These are phyloP conservation scores for Chaetomium sp. DNA, from an alignment of 2,329 filamentous ascomycete species.

Conservation along the genomic window DNA sequence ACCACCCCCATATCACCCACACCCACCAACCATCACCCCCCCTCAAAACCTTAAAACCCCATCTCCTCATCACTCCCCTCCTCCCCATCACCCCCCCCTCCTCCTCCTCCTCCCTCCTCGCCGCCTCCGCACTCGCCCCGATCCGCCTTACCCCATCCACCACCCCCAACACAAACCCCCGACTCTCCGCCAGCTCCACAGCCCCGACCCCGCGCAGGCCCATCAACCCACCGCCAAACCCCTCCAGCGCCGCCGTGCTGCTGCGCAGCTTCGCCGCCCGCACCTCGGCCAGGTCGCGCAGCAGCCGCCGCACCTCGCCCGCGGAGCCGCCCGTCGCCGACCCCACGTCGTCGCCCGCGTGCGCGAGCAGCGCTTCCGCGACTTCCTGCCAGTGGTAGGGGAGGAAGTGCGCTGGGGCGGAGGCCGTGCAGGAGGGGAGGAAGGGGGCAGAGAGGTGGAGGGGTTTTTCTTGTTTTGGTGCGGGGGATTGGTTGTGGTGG, in stretches of 20 bases:
- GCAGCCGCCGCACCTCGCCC: slow-evolving; percentile 71
- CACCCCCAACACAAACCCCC: slow-evolving; percentile 80
- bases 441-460: slow-evolving; percentile 70
- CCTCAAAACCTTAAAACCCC: slow-evolving; percentile 38
- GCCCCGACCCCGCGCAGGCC: slow-evolving; percentile 75
- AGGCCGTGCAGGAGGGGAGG: slow-evolving; percentile 67
- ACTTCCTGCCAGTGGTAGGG: slow-evolving; percentile 97
- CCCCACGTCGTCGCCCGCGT: slow-evolving; percentile 78
- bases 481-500: not conserved
- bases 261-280: slow-evolving; percentile 85
- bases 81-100: slow-evolving; percentile 62
- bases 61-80: slow-evolving; percentile 55
- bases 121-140: slow-evolving; percentile 76
- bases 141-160: slow-evolving; percentile 87
- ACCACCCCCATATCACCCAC: not conserved
- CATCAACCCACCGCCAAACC: slow-evolving; percentile 70
- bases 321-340: slow-evolving; percentile 41
- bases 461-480: slow-evolving; percentile 34
- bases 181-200: slow-evolving; percentile 87
- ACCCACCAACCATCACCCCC: not conserved
- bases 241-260: slow-evolving; percentile 71
- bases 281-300: slow-evolving; percentile 84
- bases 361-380: slow-evolving; percentile 81
- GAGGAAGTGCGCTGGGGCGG: slow-evolving; percentile 68
- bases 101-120: slow-evolving; percentile 73